Evolutionary conservation across 169 alveolate genomes (phyloP).

Genomic region (Eimeria acervulina): DNA sequence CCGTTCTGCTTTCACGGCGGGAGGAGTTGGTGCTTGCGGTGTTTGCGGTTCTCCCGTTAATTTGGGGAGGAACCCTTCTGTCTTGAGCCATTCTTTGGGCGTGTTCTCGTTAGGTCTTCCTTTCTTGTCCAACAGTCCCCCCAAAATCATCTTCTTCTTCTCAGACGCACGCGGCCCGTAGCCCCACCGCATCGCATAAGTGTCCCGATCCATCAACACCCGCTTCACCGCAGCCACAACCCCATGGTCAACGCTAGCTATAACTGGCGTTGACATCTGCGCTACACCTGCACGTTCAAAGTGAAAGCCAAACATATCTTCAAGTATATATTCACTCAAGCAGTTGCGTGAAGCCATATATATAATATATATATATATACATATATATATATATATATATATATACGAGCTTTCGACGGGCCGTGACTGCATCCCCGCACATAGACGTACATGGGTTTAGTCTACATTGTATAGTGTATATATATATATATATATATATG

Average conservation of each 20-base stretch:
- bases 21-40: background rate
- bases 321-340: background rate
- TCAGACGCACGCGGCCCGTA: constrained; percentile 99
- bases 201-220: constrained; percentile 99
- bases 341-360: background rate
- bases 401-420: too few species aligned
- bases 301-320: background rate
- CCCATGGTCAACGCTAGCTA: constrained; percentile 99
- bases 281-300: constrained; percentile 96
- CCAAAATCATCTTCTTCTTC: constrained; percentile 97
- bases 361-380: background rate
- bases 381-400: background rate
- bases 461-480: background rate
- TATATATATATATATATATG: background rate
- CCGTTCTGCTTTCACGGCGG: constrained; percentile 10
- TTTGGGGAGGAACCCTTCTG: constrained; percentile 66
- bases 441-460: background rate
- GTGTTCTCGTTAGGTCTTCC: constrained; percentile 89
- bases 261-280: constrained; percentile 99
- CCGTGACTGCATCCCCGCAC: too few species aligned
- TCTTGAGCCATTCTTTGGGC: constrained; percentile 83
- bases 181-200: constrained; percentile 99
- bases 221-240: constrained; percentile 99
- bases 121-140: constrained; percentile 75
- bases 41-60: constrained; percentile 55